Evolutionary conservation across 805 yeast genomes (phyloP), one percentile per base, ranked within the genome.

Genomic region (Scheffersomyces ergatensis): DNA sequence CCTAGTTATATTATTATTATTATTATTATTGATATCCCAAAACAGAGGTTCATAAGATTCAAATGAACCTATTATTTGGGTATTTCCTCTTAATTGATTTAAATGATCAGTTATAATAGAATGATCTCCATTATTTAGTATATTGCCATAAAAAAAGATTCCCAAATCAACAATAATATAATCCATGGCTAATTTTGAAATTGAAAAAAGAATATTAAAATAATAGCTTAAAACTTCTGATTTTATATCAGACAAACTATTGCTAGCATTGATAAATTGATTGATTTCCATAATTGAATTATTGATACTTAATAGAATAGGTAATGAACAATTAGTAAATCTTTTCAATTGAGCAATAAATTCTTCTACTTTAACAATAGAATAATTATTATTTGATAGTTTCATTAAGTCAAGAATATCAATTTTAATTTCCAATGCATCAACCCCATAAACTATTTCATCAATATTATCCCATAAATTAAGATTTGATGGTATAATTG

Each of bases 51-150:
- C 21, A 12, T 38, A 17, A 5, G 47, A 40, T 21, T 38, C 24
- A 27, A 33, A 46, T n/a, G 37, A 14, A 5, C 51, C 49, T 4
- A 48, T 43, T 5, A 48, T 39, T 18, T 36, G 32, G 3, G 47
- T 45, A 19, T 32, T 38, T 14, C 43, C 40, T 25, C 38, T 36
- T 14, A 24, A 11, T 26, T 26, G 8, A 26, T 26, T 26, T 12
- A 26, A 26, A 26, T 26, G 30, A 26, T 26, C 30, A 6, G n/a
- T 26, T 26, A 26, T 12, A 11, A 26, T 9, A 11, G 30, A 8
- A 6, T 13, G n/a, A 26, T 26, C 30, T 8, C n/a, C 14, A 26
- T 26, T 21, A 23, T 26, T 32, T n/a, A 37, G 31, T 18, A 32
- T 32, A 24, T 37, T 24, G 17, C 38, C 40, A 5, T 16, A 11